Evolutionary conservation across 2,329 filamentous ascomycete genomes (phyloP), one percentile per base, ranked within the genome.

Genomic region (Fusarium neocosmosporiellum): DNA sequence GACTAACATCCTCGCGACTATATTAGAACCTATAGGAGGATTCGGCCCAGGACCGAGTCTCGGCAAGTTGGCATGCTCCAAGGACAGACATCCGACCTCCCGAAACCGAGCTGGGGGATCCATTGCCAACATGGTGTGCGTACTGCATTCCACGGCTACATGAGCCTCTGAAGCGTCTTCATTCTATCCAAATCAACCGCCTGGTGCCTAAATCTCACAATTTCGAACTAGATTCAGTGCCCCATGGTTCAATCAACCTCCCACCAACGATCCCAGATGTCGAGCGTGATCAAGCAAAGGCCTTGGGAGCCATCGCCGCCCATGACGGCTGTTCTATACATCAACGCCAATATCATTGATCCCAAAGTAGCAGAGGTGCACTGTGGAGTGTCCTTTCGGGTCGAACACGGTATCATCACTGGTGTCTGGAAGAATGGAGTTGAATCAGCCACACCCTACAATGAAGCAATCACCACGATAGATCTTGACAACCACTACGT

Each of bases 161-260:
- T 39, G 18, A 11, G 9, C 9, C 18, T 6, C 20, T n/a, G 37
- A 3, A 39, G 11, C 9, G 20, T 39, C 5, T 9, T n/a, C 34
- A 20, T n/a, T 39, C 2, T 9, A n/a, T 11, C 8, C 36, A 20
- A n/a, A n/a, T 11, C 8, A 20, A 39, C 4, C 36, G n/a, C 9
- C 18, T 4, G 4, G 4, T 1, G 5, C 18, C 9, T 2, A 9
- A 39, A 20, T 39, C 18, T 5, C 9, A 4, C 18, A 1, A n/a
- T 10, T 4, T n/a, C 18, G 18, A n/a, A 9, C 18, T 39, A n/a
- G 18, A 39, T 2, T 39, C 36, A 39, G 18, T n/a, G 9, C 36
- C 18, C 9, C 36, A 39, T 39, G 36, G 4, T 7, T n/a, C 36
- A 11, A 39, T n/a, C 36, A 39, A 20, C 4, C 36, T n/a, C 37